Conservation (phyloP, 192 early-diverging fungal species). For the Gryganskiella cystojenkinii region DNA sequence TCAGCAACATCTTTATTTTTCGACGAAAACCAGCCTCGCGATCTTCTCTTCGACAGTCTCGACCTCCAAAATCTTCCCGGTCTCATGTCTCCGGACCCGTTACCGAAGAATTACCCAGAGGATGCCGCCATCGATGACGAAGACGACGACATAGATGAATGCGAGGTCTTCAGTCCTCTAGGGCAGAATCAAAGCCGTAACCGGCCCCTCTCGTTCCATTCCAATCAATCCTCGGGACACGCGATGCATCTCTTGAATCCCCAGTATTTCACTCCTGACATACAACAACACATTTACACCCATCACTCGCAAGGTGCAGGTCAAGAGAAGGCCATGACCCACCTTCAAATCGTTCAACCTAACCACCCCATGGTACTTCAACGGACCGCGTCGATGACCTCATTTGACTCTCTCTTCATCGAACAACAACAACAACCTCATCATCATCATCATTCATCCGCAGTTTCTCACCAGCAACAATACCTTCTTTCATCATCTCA, state of each 20-base stretch:
- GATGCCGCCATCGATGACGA: constrained; percentile 32
- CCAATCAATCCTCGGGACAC: background rate
- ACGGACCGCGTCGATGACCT: constrained; percentile 22
- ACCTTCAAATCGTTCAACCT: constrained; percentile 18
- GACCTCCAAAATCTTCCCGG: constrained; percentile 21
- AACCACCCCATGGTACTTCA: constrained; percentile 37
- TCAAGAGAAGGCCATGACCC: constrained; percentile 9
- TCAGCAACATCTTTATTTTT: background rate
- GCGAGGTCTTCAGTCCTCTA: constrained; percentile 20
- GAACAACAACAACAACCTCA: constrained; percentile 2
- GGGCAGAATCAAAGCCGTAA: background rate
- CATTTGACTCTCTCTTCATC: background rate
- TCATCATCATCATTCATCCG: constrained; percentile 9
- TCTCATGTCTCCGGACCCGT: constrained; percentile 25
- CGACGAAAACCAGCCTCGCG: too few species aligned
- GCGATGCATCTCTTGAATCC: background rate
- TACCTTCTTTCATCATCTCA: background rate
- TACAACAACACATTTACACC: background rate
- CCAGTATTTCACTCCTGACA: background rate
- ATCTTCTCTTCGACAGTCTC: constrained; percentile 1
- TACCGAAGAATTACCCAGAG: constrained; percentile 1
- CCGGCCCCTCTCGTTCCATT: background rate
- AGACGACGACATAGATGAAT: constrained; percentile 28
- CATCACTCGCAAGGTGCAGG: background rate
- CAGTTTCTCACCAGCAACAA: background rate